Percentiles rank a stretch among this genome's conserved stretches.
Evolutionary conservation across 1,284 basidiomycete species (phyloP).

Genomic region (Irpex sp.): DNA sequence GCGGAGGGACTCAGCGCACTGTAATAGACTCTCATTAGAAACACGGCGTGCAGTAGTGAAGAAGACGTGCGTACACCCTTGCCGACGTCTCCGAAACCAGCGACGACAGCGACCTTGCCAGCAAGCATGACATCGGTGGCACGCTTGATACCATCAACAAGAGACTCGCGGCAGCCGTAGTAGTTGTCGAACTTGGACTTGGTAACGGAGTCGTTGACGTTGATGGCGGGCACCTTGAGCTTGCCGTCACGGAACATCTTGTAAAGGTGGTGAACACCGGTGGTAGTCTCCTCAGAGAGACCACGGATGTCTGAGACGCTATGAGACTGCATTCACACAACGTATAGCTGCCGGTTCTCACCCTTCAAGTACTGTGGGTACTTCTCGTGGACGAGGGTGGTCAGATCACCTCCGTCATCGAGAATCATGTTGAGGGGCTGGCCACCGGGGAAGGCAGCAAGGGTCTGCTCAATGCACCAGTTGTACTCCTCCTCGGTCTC

Average conservation of each 20-base stretch:
- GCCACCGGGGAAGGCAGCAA: conserved; percentile 77
- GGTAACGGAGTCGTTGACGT: conserved; percentile 99
- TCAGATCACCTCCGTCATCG: conserved; percentile 98
- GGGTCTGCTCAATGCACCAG: conserved; percentile 98
- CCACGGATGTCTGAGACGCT: conserved; percentile 72
- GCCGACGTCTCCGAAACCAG: conserved; percentile 98
- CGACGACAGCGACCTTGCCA: conserved; percentile 98
- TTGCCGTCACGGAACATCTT: conserved; percentile 94
- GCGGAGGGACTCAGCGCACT: conserved; percentile 97
- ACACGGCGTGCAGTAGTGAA: conserved; percentile 3
- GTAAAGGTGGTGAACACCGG: conserved; percentile 96
- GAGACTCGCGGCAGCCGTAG: conserved; percentile 98
- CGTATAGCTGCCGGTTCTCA: conserved; percentile 26
- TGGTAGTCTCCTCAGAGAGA: conserved; percentile 99
- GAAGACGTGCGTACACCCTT: conserved; percentile 76
- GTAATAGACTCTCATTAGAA: no score
- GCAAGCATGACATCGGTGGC: conserved; percentile 99
- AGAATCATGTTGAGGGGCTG: conserved; percentile 98
- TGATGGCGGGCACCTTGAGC: conserved; percentile 98
- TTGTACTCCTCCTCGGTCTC: conserved; percentile 99
- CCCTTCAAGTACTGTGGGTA: conserved; percentile 85
- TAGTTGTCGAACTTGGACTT: conserved; percentile 99
- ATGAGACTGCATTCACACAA: conserved; percentile 8
- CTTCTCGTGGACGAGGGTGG: conserved; percentile 93
- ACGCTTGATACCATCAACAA: conserved; percentile 99